Percentiles rank a stretch among this genome's conserved stretches.
Conservation (phyloP, 2,329 filamentous ascomycete species). For the Aspergillus novoparasiticus region DNA sequence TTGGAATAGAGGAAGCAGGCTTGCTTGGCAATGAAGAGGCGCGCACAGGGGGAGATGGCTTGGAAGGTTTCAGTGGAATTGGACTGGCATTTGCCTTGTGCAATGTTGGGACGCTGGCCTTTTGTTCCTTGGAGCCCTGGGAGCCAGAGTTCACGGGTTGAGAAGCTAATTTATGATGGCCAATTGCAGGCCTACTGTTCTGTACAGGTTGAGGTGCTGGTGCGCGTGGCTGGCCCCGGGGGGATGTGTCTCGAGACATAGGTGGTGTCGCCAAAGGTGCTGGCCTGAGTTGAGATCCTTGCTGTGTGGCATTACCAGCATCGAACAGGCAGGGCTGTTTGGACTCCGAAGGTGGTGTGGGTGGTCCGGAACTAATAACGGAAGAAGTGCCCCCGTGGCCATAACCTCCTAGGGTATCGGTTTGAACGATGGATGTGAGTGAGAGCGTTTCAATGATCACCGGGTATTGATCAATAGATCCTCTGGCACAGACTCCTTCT, state of each 20-base stretch:
- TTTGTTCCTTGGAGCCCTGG: background rate
- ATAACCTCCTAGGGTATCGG: constrained; percentile 19
- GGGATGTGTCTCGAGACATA: constrained; percentile 7
- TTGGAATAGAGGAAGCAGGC: background rate
- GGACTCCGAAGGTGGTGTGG: constrained; percentile 27
- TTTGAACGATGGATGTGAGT: constrained; percentile 17
- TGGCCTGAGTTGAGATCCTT: background rate
- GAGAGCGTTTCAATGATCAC: constrained; percentile 38
- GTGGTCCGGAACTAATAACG: constrained; percentile 29
- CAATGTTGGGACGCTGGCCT: background rate
- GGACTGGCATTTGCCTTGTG: background rate
- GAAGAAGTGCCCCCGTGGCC: constrained; percentile 28
- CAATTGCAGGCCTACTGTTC: background rate
- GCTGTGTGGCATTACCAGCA: constrained; percentile 8
- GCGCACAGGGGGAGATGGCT: background rate
- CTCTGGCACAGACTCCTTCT: constrained; percentile 38
- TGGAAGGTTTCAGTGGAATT: background rate
- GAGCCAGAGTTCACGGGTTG: background rate
- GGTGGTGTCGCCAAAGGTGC: constrained; percentile 7
- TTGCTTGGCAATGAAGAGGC: background rate
- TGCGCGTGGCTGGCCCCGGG: background rate
- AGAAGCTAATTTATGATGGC: background rate
- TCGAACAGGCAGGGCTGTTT: constrained; percentile 22
- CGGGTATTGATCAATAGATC: constrained; percentile 49
- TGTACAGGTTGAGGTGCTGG: background rate